Evolutionary conservation across 192 early-diverging fungal genomes (phyloP), one percentile per base, ranked within the genome.

Genomic region (Coemansia umbellata): DNA sequence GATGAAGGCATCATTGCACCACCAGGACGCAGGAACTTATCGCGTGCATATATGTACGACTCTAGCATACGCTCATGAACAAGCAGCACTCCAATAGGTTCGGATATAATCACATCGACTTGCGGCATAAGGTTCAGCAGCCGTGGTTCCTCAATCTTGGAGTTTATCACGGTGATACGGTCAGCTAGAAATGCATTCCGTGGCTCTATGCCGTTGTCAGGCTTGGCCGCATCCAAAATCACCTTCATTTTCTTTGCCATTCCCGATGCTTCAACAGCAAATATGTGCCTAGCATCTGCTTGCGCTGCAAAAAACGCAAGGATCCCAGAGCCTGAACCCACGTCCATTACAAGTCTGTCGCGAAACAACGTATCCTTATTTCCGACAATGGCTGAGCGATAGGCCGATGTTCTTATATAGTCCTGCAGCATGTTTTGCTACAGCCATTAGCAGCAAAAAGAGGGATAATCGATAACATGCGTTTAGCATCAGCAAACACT

Each of bases 371-470:
- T 56, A 3, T 83, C 69, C 2, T 80, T 79, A 67, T 96, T 97
- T 31, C 85, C 66, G 5, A 91, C 56, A 45, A 99, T 99, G 4
- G 96, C 94, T 17, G 86, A 86, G 54, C 92, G 87, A 70, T 97
- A 99, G 19, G 91, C 82, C 7, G 91, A 90, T n/a, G 96, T 99
- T 26, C 96, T 80, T 15, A 99, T 88, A 21, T 80, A 83, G 66
- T 99, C 96, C 78, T 94, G 88, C 11, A 98, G 84, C 95, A 98
- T 97, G 70, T 97, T 97, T 84, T 95, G 92, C 88, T 95, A 74
- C 50, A 36, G n/a, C n/a, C 35, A 31, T 13, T 32, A 37, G 9
- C 5, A 22, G 47, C 6, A n/a, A 13, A 31, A 44, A 44, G 13
- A 44, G 14, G 13, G 42, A 18, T 23, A 19, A 3, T 24, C 18